Conservation (phyloP, 2,329 filamentous ascomycete species). For the Aspergillus pseudotamarii region DNA sequence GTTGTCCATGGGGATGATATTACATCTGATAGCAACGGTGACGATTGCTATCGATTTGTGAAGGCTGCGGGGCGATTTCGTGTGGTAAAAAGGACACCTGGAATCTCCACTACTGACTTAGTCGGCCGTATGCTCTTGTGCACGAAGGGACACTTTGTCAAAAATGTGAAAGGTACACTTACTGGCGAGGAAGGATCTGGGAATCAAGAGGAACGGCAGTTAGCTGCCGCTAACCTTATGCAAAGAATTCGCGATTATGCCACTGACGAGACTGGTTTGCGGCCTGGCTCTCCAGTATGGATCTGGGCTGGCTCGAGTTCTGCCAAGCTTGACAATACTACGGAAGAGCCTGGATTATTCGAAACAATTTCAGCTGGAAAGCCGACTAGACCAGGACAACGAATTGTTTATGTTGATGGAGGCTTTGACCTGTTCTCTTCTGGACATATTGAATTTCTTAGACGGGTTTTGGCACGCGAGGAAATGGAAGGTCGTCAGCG, state of each 20-base stretch:
- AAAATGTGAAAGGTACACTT: slow-evolving; percentile 70
- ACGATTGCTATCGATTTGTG: slow-evolving; percentile 97
- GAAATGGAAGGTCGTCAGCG: slow-evolving; percentile 66
- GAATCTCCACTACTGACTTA: slow-evolving; percentile 96
- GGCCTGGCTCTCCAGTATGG: slow-evolving; percentile 82
- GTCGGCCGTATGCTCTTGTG: slow-evolving; percentile 96
- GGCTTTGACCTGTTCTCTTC: slow-evolving; percentile 97
- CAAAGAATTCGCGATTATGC: slow-evolving; percentile 83
- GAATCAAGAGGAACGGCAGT: slow-evolving; percentile 66
- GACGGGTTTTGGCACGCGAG: slow-evolving; percentile 73
- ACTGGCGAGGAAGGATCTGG: slow-evolving; percentile 73
- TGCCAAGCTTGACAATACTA: slow-evolving; percentile 40
- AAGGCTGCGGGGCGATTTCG: slow-evolving; percentile 93
- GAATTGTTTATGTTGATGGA: slow-evolving; percentile 91
- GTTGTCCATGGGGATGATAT: slow-evolving; percentile 98
- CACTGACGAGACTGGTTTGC: slow-evolving; percentile 77
- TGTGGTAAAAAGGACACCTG: slow-evolving; percentile 93
- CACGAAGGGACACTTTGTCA: slow-evolving; percentile 92
- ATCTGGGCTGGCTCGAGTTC: slow-evolving; percentile 64
- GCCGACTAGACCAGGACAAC: slow-evolving; percentile 74
- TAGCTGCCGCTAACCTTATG: slow-evolving; percentile 68
- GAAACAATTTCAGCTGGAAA: slow-evolving; percentile 69
- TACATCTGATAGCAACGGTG: slow-evolving; percentile 87
- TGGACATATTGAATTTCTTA: slow-evolving; percentile 93
- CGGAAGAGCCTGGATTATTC: slow-evolving; percentile 67